Base-by-base conservation (phyloP, 192 early-diverging fungal genomes). In the Umbelopsis vinacea region DNA sequence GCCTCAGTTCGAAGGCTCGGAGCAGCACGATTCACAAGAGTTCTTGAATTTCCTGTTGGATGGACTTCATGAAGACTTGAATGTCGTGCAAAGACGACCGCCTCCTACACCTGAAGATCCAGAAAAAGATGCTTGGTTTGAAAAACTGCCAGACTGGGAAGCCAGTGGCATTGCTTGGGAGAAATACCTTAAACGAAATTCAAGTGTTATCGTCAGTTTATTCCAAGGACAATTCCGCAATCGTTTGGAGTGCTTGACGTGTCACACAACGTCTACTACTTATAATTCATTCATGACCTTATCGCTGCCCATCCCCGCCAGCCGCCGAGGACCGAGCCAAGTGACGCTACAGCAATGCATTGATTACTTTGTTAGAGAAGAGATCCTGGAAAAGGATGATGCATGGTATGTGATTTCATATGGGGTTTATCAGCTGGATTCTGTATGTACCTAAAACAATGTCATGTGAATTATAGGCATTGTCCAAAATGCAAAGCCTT, bases 21-120 rank as follows among this genome's bases (percentile, higher is more conserved):
- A 98, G 60, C 97, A 99, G 77, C 95, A 99, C 35, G 97, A 99
- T 81, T 92, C 93, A 0, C 97, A 99, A 74, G 97, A 98, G 82
- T 98, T 99, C 81, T 83, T 97, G 12, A 84, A 88, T 4, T 98
- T 94, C 75, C 76, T 99, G 66, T 77, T 98, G 26, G 95, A 98
- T 83, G 83, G 89, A 0, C 74, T 99, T 19, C 97, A 99, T 74
- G 97, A 98, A 79, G 91, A 96, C 71, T 74, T 97, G 38, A 99
- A 99, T 72, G 71, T 87, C 22, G 84, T 88, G 10, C 66, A 71
- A 3, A 57, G 78, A 15, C 82, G 76, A 40, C 76, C 84, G n/a
- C 80, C 83, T 0, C 74, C 79, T 24, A 53, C 66, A 9, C 52
- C 75, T 24, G 74, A 87, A 60, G 66, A 52, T 53, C 73, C 79